Conservation (phyloP, 225 moss, liverwort and hornwort species). For the Straminergon stramineum region DNA sequence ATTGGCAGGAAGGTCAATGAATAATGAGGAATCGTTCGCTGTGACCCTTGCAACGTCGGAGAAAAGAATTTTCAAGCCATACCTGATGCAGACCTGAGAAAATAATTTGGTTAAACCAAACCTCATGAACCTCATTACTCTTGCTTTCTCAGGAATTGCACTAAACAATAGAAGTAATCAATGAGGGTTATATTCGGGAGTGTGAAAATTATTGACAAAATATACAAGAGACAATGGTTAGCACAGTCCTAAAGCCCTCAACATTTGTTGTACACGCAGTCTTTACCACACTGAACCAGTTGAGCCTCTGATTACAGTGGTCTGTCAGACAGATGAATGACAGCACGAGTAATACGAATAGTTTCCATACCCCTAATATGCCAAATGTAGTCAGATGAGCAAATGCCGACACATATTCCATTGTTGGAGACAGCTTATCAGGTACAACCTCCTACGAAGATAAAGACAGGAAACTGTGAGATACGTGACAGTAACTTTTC, state of each 20-base stretch:
- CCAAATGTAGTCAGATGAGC: slow-evolving; percentile 85
- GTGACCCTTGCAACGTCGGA: slow-evolving; percentile 50
- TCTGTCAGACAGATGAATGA: background rate
- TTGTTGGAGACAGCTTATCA: slow-evolving; percentile 10
- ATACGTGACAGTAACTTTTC: background rate
- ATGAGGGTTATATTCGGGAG: background rate
- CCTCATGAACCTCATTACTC: background rate
- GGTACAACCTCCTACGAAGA: slow-evolving; percentile 8
- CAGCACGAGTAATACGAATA: background rate
- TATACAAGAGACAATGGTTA: background rate
- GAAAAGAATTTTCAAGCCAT: slow-evolving; percentile 58
- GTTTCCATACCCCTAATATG: slow-evolving; percentile 70
- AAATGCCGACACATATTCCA: slow-evolving; percentile 68
- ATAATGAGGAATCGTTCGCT: slow-evolving; percentile 36
- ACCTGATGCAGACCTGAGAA: slow-evolving; percentile 73
- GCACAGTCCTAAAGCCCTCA: background rate
- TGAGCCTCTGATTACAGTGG: background rate
- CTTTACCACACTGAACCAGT: background rate
- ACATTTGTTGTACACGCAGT: background rate
- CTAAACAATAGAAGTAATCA: background rate
- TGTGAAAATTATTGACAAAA: background rate
- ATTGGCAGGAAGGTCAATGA: slow-evolving; percentile 80
- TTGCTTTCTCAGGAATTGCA: background rate
- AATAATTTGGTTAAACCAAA: background rate
- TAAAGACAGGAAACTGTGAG: background rate